Evolutionary conservation across 106 monocot genomes (phyloP), one percentile per base, ranked within the genome.

Genomic region (Posidonia australis): DNA sequence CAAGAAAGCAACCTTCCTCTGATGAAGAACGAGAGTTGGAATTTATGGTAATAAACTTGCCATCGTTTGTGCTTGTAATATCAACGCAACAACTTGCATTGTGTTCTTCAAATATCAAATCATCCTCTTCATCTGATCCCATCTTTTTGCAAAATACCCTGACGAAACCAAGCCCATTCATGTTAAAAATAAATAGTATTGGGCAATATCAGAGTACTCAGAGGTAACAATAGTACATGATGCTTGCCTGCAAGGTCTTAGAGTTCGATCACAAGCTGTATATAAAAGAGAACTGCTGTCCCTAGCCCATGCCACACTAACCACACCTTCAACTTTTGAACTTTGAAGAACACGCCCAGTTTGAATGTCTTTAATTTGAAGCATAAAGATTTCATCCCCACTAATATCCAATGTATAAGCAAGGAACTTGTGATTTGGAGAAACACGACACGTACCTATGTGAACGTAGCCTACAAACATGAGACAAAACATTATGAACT

Each of bases 61-160:
- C 76, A 82, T 96, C 94, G 72, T 96, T 96, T 68, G 94, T 96
- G 76, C 64, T 84, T 72, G 90, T 78, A 63, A 96, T 90, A 61
- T 96, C 94, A 19, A 96, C 84, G 71, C 81, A 86, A 68, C 70
- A 82, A 76, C 68, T 82, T 52, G 22, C 36, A 75, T 86, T 70
- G 60, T 80, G 76, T 70, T 90, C 94, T 60, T 71, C 78, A 74
- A 84, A 96, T 60, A 96, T 25, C 64, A 87, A 45, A 70, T 67
- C 63, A 68, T 82, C 90, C 23, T 26, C 72, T 13, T 45, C 54
- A 60, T 66, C 51, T 44, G 80, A 78, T 66, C 71, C 69, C 70
- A 96, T 10, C 43, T 82, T 68, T 70, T 45, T 82, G 68, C 83
- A 84, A 61, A 82, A 69, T 32, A 96, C 84, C 76, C 94, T 96